Conservation (phyloP, 257 asterid species). For the Nicotiana noctiflora region DNA sequence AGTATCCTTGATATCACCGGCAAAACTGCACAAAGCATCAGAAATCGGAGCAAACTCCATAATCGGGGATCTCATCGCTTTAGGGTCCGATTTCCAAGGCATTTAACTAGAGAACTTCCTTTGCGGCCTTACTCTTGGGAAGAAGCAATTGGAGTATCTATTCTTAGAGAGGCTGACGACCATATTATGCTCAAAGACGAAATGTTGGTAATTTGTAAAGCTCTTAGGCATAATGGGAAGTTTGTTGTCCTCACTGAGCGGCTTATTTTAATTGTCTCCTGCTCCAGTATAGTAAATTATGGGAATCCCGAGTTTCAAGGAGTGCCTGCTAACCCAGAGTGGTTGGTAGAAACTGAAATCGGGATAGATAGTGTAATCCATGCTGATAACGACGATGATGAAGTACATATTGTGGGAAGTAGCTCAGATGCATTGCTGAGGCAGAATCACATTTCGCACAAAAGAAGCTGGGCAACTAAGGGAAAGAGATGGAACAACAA, state of each 20-base stretch:
- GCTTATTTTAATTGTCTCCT: constrained; percentile 60
- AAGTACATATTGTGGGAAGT: constrained; percentile 83
- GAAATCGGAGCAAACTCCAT: constrained; percentile 80
- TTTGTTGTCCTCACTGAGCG: constrained; percentile 53
- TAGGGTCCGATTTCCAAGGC: constrained; percentile 87
- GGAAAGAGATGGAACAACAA: constrained; percentile 37
- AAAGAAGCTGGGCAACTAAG: constrained; percentile 27
- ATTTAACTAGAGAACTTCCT: constrained; percentile 57
- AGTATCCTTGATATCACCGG: constrained; percentile 97
- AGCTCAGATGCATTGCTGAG: constrained; percentile 43
- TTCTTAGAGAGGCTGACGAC: constrained; percentile 49
- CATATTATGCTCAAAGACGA: constrained; percentile 41
- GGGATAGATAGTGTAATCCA: constrained; percentile 68
- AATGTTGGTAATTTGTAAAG: constrained; percentile 55
- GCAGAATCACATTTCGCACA: constrained; percentile 42
- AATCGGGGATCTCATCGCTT: constrained; percentile 46
- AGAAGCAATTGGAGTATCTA: constrained; percentile 80
- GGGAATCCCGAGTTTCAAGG: constrained; percentile 63
- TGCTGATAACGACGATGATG: constrained; percentile 56
- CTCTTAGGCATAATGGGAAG: constrained; percentile 60
- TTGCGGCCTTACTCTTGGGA: constrained; percentile 86
- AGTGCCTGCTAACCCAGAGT: constrained; percentile 69
- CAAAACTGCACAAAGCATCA: constrained; percentile 93
- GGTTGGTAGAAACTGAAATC: constrained; percentile 56
- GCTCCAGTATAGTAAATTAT: constrained; percentile 48